Evolutionary conservation across 2,329 filamentous ascomycete genomes (phyloP).

Genomic region (Trichoderma sp.): DNA sequence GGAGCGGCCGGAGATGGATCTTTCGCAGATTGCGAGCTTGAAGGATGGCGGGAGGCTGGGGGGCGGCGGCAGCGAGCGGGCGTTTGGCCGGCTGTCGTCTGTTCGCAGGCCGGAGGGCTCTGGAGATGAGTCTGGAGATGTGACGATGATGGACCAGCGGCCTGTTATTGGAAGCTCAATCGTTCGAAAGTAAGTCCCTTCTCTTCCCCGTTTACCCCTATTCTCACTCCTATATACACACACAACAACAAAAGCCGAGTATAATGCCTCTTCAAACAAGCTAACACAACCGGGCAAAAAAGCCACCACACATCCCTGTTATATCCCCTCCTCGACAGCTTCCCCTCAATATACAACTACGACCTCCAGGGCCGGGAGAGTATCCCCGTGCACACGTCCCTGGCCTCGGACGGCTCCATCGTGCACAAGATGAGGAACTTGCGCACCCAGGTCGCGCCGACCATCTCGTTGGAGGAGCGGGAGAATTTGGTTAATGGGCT

Average conservation of each 20-base stretch:
- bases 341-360: constrained; percentile 69
- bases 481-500: constrained; percentile 82
- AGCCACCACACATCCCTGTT: constrained; percentile 57
- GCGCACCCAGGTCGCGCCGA: constrained; percentile 63
- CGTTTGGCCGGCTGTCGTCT: constrained; percentile 38
- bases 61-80: constrained; percentile 28
- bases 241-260: too few species aligned
- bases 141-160: constrained; percentile 27
- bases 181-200: constrained; percentile 35
- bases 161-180: constrained; percentile 37
- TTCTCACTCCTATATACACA: too few species aligned
- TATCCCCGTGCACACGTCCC: constrained; percentile 54
- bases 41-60: not conserved
- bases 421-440: constrained; percentile 67
- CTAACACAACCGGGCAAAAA: not conserved
- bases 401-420: constrained; percentile 77
- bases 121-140: constrained; percentile 19
- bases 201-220: not conserved
- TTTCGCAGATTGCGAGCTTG: constrained; percentile 37
- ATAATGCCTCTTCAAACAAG: not conserved
- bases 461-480: constrained; percentile 73
- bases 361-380: constrained; percentile 42
- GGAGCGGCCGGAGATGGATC: constrained; percentile 38
- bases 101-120: constrained; percentile 32
- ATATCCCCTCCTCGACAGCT: constrained; percentile 82